Evolutionary conservation across 306 rosid genomes (phyloP), one percentile per base, ranked within the genome.

Genomic region (Quercus cerris): DNA sequence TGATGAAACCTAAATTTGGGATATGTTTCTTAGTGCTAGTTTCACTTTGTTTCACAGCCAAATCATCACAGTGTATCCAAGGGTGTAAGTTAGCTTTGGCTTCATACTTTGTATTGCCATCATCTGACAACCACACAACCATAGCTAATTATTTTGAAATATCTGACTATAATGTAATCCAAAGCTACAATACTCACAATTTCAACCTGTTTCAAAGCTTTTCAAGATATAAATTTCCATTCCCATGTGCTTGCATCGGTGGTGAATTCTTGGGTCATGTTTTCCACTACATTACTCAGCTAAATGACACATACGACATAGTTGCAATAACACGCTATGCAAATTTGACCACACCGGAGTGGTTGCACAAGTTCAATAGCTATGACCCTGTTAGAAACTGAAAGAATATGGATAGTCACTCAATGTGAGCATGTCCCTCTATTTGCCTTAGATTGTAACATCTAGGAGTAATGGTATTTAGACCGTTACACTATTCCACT

Each of bases 41-140:
- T 73, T 27, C 28, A 27, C 3, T 27, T 27, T 27, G 28, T 27
- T 27, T 13, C 58, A 75, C 6, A 17, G 89, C 85, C 77, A 85
- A 87, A 77, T 85, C 98, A 6, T 73, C 46, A 6, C 2, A 78
- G 28, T 94, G 98, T 73, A 64, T 61, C 10, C 41, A 28, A 56
- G 31, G 70, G 15, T 94, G 98, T 74, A 78, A 56, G 0, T 55
- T 78, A 55, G 97, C 98, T 79, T 67, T 90, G 67, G 98, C 90
- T 71, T 91, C 98, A 11, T 91, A 91, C 79, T 81, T 74, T 28
- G 69, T 88, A 1, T 22, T 75, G 81, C 0, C 1, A 41, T 5
- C 44, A 30, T 30, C 33, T 1, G 3, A 66, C 18, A 57, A 81
- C 66, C 63, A 90, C 0, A 66, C 88, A 15, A 56, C 69, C 35